Base-by-base conservation (phyloP, 2,329 filamentous ascomycete genomes). In the Alternaria dauci region DNA sequence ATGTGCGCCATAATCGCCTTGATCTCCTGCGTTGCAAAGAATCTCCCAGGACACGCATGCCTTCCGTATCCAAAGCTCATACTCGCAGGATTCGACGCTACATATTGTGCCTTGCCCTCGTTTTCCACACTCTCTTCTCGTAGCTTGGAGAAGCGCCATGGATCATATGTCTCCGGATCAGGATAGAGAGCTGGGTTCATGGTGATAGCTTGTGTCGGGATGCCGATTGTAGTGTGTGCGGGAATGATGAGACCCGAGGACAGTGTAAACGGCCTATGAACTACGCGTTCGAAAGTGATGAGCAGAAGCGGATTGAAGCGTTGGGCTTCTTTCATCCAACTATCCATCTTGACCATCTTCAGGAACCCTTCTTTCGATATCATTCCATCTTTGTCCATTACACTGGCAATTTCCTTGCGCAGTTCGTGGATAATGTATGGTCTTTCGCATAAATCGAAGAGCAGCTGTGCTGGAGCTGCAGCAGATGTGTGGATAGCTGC, bases 341-440 rank as follows among this genome's bases (percentile, higher is more conserved):
- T 44, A 44, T 44, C 42, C 42, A 44, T 44, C 12, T 44, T 44
- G 42, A 23, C 42, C 42, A 44, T 44, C 8, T 44, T n/a, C 42
- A 44, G 42, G 23, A 44, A 44, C 42, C 42, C 42, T 16, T 12
- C 32, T 3, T 36, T 36, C 12, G 32, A 16, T 14, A 36, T 36
- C 12, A 36, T 14, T 36, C 42, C 42, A 26, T 44, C 8, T 44
- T 44, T 11, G 18, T 44, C 42, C 12, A 11, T 44, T 11, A 44
- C 42, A 44, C 42, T 44, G 42, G 42, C 5, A 9, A 44, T 44
- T 44, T 44, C 42, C 42, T 44, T 44, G 42, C 42, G 42, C 23
- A 44, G 42, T 44, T 44, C 42, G 42, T 44, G 42, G 42, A 44
- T 44, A 26, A 44, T 44, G 42, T 44, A 44, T 44, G 42, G 42